Conservation (phyloP, 495 filamentous ascomycete genomes). For the Chaetomium fimeti region DNA sequence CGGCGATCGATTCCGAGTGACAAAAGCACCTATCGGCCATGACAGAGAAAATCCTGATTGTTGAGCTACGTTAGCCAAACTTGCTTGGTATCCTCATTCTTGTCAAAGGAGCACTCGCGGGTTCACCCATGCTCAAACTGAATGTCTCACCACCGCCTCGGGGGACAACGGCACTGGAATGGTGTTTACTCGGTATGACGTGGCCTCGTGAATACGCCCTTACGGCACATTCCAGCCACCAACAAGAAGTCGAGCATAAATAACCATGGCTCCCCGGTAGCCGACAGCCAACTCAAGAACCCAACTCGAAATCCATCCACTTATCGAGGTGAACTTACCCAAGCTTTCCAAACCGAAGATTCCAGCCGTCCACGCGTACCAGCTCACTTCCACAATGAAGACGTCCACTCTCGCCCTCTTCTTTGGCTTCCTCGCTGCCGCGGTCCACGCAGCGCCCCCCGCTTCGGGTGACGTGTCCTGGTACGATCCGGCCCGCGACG, state of each 20-base stretch:
- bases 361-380: not conserved
- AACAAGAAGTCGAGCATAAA: not conserved
- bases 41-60: not conserved
- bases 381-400: not conserved
- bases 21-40: not conserved
- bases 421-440: not conserved
- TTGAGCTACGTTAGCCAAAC: no score
- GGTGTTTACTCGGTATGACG: not conserved
- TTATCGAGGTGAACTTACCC: no score
- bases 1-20: not conserved
- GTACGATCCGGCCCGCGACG: constrained; percentile 8
- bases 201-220: not conserved
- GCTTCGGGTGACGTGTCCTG: not conserved
- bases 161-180: not conserved
- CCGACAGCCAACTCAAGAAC: not conserved
- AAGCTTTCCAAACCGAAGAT: not conserved
- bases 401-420: not conserved
- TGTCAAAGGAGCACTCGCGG: no score
- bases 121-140: no score
- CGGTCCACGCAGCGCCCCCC: not conserved
- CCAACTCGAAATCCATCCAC: not conserved
- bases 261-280: not conserved
- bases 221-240: not conserved
- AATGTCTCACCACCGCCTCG: not conserved
- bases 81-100: no score